Base-by-base conservation (phyloP, 1,284 basidiomycete genomes). In the Naganishia sp. region DNA sequence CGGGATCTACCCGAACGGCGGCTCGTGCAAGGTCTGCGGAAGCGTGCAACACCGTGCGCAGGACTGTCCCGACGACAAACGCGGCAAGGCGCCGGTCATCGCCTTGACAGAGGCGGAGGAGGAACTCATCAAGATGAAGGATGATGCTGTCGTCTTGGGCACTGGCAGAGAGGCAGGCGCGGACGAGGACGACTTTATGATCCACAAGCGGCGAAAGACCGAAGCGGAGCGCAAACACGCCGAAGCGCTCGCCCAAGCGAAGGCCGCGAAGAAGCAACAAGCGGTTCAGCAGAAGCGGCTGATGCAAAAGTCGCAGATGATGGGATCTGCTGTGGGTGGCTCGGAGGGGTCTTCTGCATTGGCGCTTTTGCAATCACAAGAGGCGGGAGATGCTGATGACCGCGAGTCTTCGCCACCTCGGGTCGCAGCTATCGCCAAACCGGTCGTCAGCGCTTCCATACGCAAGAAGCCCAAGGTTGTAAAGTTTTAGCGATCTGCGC, bases 161-260 rank as follows among this genome's bases (percentile, higher is more conserved):
- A 69, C 68, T 6, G 76, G 76, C 0, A 58, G 39, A 5, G 71
- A 71, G 1, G 85, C 84, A 0, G 91, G 92, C 13, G 88, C 92
- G 1, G 93, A 95, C 75, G 93, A 96, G 79, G 93, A 95, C 74
- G 92, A 95, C 75, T 95, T 94, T 80, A 92, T 94, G 77, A 83
- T 83, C 6, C 84, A 91, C 74, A 87, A 87, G 72, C 84, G 90
- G 50, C 84, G 82, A 68, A 84, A 82, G 57, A 81, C 77, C 9
- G 84, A 87, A 68, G 81, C 90, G 1, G 86, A 88, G 50, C 81
- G 79, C 49, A 84, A 86, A 45, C 86, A 51, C 18, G 65, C 65
- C 6, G 65, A 66, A 21, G 49, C 58, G 7, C 23, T 47, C 43
- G 58, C 43, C 0, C 45, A 49, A n/a, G 57, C 61, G 13, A 61